Conservation (phyloP, 23 red algal species). For the Gracilariopsis chorda region DNA sequence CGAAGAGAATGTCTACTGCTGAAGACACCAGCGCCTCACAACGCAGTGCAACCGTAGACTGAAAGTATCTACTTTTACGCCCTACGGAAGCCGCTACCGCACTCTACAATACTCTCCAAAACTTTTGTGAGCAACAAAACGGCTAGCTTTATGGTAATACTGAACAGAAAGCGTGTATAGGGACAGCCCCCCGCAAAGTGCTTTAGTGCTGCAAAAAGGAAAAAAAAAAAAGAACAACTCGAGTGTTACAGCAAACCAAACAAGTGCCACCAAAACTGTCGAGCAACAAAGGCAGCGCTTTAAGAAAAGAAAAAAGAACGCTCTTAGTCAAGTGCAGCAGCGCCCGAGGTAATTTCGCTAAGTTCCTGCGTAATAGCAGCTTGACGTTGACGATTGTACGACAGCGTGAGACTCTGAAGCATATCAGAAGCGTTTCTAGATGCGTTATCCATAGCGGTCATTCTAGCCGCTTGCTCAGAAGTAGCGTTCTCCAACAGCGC, state of each 20-base stretch:
- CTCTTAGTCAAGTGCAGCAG: constrained; percentile 60
- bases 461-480: constrained; percentile 92
- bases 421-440: constrained; percentile 90
- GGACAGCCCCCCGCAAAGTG: neutral
- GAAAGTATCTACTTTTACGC: neutral
- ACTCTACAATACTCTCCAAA: neutral
- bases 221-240: neutral
- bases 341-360: constrained; percentile 91
- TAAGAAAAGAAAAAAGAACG: neutral
- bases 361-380: constrained; percentile 95
- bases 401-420: constrained; percentile 85
- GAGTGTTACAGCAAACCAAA: too few relatives aligned
- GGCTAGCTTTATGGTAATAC: neutral
- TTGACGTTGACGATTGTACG: constrained; percentile 94
- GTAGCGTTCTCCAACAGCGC: constrained; percentile 94
- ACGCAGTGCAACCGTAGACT: neutral
- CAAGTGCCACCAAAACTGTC: neutral
- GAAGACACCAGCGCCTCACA: neutral
- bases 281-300: neutral
- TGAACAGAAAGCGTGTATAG: neutral
- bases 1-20: neutral
- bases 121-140: neutral
- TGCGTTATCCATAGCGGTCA: constrained; percentile 96
- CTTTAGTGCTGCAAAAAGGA: neutral
- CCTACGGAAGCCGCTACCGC: neutral